Evolutionary conservation across 2,329 filamentous ascomycete genomes (phyloP).

Genomic region (Paracoccidioides lutzii): DNA sequence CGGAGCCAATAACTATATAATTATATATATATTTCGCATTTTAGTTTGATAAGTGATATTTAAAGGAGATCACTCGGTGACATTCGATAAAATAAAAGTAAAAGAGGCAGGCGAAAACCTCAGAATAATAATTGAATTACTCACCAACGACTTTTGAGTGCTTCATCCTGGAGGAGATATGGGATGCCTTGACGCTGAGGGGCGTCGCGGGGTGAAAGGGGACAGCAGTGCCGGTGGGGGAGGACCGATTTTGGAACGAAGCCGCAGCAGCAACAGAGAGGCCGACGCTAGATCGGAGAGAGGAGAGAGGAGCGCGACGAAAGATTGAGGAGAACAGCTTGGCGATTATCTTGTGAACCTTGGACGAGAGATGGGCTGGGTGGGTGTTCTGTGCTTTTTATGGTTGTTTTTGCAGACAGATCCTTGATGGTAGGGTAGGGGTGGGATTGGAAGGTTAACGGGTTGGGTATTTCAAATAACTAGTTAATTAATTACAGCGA

Average conservation of each 20-base stretch:
- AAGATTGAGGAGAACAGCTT: conserved; percentile 87
- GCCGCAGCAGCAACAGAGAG: conserved; percentile 62
- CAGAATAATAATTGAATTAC: conserved; percentile 25
- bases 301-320: conserved; percentile 46
- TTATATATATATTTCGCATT: no score
- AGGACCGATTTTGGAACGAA: conserved; percentile 49
- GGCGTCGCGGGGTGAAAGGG: conserved; percentile 23
- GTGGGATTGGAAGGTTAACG: not conserved
- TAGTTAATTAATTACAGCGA: not conserved
- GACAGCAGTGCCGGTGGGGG: conserved; percentile 24
- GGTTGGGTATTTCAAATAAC: no score
- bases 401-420: not conserved
- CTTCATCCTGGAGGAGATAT: conserved; percentile 49
- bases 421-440: conserved; percentile 8
- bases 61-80: not conserved
- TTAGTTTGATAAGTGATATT: conserved; percentile 10
- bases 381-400: conserved; percentile 6
- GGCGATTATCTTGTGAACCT: conserved; percentile 40
- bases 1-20: conserved; percentile 77
- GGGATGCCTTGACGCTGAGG: conserved; percentile 28
- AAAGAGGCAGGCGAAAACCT: not conserved
- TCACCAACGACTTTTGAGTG: conserved; percentile 84
- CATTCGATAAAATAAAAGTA: not conserved
- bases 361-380: conserved; percentile 6
- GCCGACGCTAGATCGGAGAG: conserved; percentile 60